Evolutionary conservation across 2,329 filamentous ascomycete genomes (phyloP).

Genomic region (Xylariaceae sp.): DNA sequence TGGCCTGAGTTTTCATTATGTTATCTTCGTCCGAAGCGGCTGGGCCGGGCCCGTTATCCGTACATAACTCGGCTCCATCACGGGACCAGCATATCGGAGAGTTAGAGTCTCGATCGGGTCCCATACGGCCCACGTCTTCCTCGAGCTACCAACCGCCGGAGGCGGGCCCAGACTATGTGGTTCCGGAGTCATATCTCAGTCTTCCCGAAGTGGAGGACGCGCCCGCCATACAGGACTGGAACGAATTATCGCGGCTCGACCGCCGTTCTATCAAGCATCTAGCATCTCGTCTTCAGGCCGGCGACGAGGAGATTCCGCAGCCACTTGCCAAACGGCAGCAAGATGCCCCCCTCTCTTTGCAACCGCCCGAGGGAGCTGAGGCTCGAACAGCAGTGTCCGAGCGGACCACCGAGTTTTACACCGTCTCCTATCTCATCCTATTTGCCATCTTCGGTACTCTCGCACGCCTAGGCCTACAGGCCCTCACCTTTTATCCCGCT

Average conservation of each 20-base stretch:
- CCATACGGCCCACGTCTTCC: neutral
- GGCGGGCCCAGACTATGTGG: slow-evolving; percentile 30
- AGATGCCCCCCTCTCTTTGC: neutral
- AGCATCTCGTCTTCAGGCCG: slow-evolving; percentile 26
- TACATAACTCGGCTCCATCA: slow-evolving; percentile 11
- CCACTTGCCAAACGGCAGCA: neutral
- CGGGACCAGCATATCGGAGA: neutral
- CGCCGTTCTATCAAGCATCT: slow-evolving; percentile 38
- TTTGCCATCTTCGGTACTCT: slow-evolving; percentile 83
- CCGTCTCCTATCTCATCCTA: slow-evolving; percentile 73
- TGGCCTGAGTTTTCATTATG: neutral
- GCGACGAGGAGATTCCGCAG: slow-evolving; percentile 17
- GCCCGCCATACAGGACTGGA: slow-evolving; percentile 40
- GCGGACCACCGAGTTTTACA: slow-evolving; percentile 58
- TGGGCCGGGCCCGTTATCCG: neutral
- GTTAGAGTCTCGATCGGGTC: neutral
- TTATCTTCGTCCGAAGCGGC: neutral
- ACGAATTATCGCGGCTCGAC: slow-evolving; percentile 33
- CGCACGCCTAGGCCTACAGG: slow-evolving; percentile 72
- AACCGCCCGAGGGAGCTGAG: neutral
- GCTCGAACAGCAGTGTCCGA: slow-evolving; percentile 38
- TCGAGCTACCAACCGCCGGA: slow-evolving; percentile 15
- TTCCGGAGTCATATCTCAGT: slow-evolving; percentile 37
- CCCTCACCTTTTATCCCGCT: slow-evolving; percentile 72
- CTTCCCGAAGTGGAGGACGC: slow-evolving; percentile 40